These are phyloP conservation scores for Aegilops sharonensis DNA, from an alignment of 176 grass and related monocot genomes.

Conservation along the genomic window DNA sequence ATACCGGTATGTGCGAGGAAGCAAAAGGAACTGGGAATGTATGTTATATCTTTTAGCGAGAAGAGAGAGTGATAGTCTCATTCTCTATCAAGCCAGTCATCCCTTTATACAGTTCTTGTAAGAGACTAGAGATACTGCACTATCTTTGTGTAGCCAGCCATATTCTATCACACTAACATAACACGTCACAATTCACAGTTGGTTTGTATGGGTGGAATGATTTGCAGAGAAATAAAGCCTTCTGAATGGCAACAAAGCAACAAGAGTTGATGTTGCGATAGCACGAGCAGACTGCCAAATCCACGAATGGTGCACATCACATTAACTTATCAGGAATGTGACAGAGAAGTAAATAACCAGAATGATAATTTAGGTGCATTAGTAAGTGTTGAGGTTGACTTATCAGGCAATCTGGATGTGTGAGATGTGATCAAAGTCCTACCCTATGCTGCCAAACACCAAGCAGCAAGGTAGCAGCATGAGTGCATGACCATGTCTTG, in stretches of 20 bases:
- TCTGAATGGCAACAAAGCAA: background rate
- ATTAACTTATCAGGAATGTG: conserved; percentile 9
- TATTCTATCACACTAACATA: background rate
- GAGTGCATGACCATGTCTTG: background rate
- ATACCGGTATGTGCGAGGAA: conserved; percentile 14
- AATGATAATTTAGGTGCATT: conserved; percentile 10
- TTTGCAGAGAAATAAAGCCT: conserved; percentile 7
- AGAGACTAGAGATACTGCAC: background rate
- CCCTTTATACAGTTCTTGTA: conserved; percentile 11
- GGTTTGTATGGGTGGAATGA: background rate
- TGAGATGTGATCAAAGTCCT: background rate
- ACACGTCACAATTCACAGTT: background rate
- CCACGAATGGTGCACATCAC: background rate
- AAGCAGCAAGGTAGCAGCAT: background rate
- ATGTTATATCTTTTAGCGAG: conserved; percentile 1
- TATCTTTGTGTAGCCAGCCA: too few relatives aligned
- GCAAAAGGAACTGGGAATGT: conserved; percentile 1
- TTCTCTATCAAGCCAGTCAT: background rate
- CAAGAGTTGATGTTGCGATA: background rate
- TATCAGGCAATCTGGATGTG: conserved; percentile 22
- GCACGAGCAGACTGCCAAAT: background rate
- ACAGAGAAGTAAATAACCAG: background rate
- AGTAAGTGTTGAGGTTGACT: conserved; percentile 30
- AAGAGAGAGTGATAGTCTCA: background rate
- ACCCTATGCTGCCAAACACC: background rate